Base-by-base conservation (phyloP, 768 basidiomycete genomes). In the Tulasnella sp. region DNA sequence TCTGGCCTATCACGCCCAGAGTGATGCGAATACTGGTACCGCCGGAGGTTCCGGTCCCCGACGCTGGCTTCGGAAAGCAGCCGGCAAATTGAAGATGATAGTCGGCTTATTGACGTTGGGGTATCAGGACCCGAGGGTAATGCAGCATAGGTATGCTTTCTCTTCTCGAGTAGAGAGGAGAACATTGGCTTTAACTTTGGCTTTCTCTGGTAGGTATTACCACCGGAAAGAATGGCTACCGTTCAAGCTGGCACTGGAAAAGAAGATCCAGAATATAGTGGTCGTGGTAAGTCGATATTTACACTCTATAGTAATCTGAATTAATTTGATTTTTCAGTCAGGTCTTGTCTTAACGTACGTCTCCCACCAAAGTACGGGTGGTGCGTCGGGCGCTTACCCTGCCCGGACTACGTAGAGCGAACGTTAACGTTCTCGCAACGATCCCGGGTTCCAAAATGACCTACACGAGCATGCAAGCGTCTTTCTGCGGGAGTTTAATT, bases 261-360 rank as follows among this genome's bases (percentile, higher is more conserved):
- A 67, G 66, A 67, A 67, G 66, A 67, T 67, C 26, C 66, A 67
- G 41, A 67, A 67, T 29, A 67, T 67, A 22, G 66, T 67, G 1
- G 66, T 37, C 3, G 66, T 67, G 2, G 66, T 67, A 41, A 67
- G 66, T 3, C 6, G 5, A 63, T 63, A 12, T 6, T 16, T 26
- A 64, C 16, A 2, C 7, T 34, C 7, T 7, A 22, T 16, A 1
- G 9, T 5, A 17, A 19, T 64, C 7, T 64, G 14, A 29, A 19
- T 19, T 39, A 12, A 64, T 29, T 34, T 3, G 19, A 6, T 67
- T 17, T 22, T 9, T 67, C 3, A 67, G 66, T 67, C 66, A 11
- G 66, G 66, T 19, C 26, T 67, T 2, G 37, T 67, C 37, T 29
- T 67, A 16, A 26, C 66, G 66, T 67, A 29, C 9, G 66, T 67